These are phyloP conservation scores for Aurifilum marmelostoma DNA, from an alignment of 2,329 filamentous ascomycete species.

Conservation along the genomic window DNA sequence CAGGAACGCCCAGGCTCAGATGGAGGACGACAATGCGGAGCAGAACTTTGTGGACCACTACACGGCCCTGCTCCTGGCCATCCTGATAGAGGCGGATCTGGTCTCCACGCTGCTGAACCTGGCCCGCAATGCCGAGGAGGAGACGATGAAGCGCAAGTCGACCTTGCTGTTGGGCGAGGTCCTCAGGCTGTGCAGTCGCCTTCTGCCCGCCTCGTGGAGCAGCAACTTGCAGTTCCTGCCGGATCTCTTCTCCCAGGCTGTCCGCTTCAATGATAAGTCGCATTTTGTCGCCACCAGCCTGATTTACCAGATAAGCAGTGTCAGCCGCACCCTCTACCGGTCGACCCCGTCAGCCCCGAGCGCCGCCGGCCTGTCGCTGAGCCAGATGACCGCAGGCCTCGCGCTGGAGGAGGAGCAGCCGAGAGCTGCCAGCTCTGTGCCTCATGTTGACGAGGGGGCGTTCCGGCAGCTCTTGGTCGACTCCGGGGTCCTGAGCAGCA, in stretches of 20 bases:
- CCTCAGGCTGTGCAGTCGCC: slow-evolving; percentile 82
- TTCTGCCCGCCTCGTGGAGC: slow-evolving; percentile 82
- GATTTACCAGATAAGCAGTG: slow-evolving; percentile 97
- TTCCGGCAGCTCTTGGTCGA: slow-evolving; percentile 71
- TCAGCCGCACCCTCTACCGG: slow-evolving; percentile 88
- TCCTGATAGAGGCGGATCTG: slow-evolving; percentile 82
- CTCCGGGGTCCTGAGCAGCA: slow-evolving; percentile 83
- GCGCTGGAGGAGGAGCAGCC: slow-evolving; percentile 59
- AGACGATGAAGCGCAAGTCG: slow-evolving; percentile 80
- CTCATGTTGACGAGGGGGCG: slow-evolving; percentile 62
- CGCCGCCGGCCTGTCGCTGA: slow-evolving; percentile 44
- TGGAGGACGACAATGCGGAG: slow-evolving; percentile 69
- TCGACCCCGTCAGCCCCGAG: slow-evolving; percentile 59
- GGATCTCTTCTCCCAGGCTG: slow-evolving; percentile 77
- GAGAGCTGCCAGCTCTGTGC: slow-evolving; percentile 49
- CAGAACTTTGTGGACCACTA: slow-evolving; percentile 94
- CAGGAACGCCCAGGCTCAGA: slow-evolving; percentile 54
- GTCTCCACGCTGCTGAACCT: slow-evolving; percentile 64
- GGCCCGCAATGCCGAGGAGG: slow-evolving; percentile 69
- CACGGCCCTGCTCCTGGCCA: slow-evolving; percentile 82
- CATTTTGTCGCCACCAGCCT: slow-evolving; percentile 85
- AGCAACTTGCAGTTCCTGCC: slow-evolving; percentile 85
- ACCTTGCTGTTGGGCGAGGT: slow-evolving; percentile 90
- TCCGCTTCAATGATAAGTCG: slow-evolving; percentile 70
- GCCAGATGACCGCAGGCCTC: slow-evolving; percentile 50